A percentile compares a stretch with the other conserved stretches of the same genome.
phyloP scores from a whole-genome alignment of 176 grass and related monocot genomes.

The Echinochloa phyllopogon region DNA sequence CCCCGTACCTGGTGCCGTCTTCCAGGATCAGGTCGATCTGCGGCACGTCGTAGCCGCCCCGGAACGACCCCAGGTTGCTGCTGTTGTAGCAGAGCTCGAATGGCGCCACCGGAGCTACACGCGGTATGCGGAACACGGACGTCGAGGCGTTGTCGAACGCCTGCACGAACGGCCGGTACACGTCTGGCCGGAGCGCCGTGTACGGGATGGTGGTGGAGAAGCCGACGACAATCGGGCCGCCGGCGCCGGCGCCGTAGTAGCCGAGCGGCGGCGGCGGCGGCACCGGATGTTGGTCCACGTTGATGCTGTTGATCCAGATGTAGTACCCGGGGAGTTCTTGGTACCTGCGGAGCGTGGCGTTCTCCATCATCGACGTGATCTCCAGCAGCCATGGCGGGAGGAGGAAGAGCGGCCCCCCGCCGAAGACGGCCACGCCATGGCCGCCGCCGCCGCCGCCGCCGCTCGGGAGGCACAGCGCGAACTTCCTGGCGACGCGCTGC shows the following conservation, averaged over 20 bases:
- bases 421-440: slow-evolving; percentile 63
- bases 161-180: slow-evolving; percentile 48
- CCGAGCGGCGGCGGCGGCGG: background rate
- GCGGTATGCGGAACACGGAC: background rate
- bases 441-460: background rate
- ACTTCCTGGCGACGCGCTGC: slow-evolving; percentile 37
- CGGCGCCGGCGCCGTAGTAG: background rate
- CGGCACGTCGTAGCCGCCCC: slow-evolving; percentile 54
- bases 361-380: slow-evolving; percentile 19
- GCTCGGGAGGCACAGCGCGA: slow-evolving; percentile 60
- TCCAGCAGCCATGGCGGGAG: slow-evolving; percentile 1
- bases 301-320: slow-evolving; percentile 39
- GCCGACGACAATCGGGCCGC: background rate
- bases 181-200: slow-evolving; percentile 46
- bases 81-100: slow-evolving; percentile 61
- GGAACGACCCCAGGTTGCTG: slow-evolving; percentile 15
- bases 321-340: slow-evolving; percentile 35
- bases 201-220: slow-evolving; percentile 44
- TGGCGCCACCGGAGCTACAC: slow-evolving; percentile 23
- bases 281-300: slow-evolving; percentile 21
- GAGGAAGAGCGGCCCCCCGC: slow-evolving; percentile 44
- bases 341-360: slow-evolving; percentile 25
- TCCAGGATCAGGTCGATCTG: slow-evolving; percentile 45
- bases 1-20: slow-evolving; percentile 39
- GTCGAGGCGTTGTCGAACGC: slow-evolving; percentile 41